Evolutionary conservation across 441 rosid genomes (phyloP).

Genomic region (Cnidoscolus chayamansa): DNA sequence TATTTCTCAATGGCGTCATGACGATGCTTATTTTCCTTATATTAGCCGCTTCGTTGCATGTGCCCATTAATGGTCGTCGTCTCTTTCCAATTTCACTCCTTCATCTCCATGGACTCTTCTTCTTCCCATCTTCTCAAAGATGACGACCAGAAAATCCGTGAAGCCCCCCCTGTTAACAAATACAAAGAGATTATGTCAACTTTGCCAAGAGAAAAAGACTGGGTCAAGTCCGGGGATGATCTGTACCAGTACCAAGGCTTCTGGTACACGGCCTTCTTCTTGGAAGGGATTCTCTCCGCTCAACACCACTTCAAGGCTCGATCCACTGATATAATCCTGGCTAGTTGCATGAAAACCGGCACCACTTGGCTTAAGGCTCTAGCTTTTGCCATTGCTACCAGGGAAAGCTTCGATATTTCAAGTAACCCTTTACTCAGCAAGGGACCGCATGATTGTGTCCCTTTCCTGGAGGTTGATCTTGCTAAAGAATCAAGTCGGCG

Average conservation of each 20-base stretch:
- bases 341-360: background rate
- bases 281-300: background rate
- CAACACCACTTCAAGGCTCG: background rate
- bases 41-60: too few relatives aligned
- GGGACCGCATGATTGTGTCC: conserved; percentile 45
- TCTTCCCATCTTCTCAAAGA: background rate
- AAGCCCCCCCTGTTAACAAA: background rate
- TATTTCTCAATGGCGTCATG: too few relatives aligned
- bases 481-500: fast-evolving
- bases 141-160: background rate
- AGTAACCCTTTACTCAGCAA: conserved; percentile 28
- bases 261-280: background rate
- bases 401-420: background rate
- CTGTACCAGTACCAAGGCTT: background rate
- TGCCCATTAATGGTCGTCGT: too few relatives aligned
- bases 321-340: background rate
- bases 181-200: background rate
- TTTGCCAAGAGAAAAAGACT: background rate
- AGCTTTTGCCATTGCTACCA: background rate
- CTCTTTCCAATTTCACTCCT: too few relatives aligned
- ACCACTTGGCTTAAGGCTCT: conserved; percentile 5
- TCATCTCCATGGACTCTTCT: background rate
- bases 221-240: background rate
- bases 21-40: too few relatives aligned
- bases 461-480: conserved; percentile 22